Evolutionary conservation across 73 alveolate genomes (phyloP).

Genomic region (Paramecium primaurelia): DNA sequence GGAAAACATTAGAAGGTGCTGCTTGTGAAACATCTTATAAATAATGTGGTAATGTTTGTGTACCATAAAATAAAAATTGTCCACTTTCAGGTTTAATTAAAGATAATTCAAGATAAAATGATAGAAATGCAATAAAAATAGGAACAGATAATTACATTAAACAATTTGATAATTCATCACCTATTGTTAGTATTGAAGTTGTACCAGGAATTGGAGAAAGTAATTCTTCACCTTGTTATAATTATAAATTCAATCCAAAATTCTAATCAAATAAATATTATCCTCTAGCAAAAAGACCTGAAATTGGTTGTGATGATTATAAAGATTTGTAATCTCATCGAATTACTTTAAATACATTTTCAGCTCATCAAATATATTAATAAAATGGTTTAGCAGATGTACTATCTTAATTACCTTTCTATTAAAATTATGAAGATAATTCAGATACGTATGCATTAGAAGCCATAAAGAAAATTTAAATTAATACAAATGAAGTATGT

Average conservation of each 20-base stretch:
- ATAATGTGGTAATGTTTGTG: slow-evolving; percentile 1
- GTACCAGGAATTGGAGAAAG: neutral
- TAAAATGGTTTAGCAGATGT: neutral
- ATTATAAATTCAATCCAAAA: neutral
- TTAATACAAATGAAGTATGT: neutral
- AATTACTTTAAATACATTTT: neutral
- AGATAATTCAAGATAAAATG: neutral
- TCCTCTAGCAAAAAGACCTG: slow-evolving; percentile 1
- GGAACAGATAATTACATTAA: neutral
- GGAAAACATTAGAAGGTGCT: neutral
- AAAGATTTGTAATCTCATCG: neutral
- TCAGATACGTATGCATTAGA: slow-evolving; percentile 2
- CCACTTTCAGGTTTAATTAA: neutral
- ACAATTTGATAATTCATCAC: neutral
- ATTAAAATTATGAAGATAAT: neutral
- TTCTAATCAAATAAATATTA: slow-evolving; percentile 10
- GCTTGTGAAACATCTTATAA: neutral
- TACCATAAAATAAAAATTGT: neutral
- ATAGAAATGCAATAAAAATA: neutral
- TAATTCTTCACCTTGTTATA: neutral
- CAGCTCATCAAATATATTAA: neutral
- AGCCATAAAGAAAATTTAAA: neutral
- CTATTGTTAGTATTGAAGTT: neutral
- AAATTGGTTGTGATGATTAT: neutral
- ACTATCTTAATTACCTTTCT: neutral